Percentiles rank a stretch among this genome's conserved stretches.
These are phyloP conservation scores for Gryganskiella cystojenkinii DNA, from an alignment of 192 early-diverging fungal genomes.

Conservation along the genomic window DNA sequence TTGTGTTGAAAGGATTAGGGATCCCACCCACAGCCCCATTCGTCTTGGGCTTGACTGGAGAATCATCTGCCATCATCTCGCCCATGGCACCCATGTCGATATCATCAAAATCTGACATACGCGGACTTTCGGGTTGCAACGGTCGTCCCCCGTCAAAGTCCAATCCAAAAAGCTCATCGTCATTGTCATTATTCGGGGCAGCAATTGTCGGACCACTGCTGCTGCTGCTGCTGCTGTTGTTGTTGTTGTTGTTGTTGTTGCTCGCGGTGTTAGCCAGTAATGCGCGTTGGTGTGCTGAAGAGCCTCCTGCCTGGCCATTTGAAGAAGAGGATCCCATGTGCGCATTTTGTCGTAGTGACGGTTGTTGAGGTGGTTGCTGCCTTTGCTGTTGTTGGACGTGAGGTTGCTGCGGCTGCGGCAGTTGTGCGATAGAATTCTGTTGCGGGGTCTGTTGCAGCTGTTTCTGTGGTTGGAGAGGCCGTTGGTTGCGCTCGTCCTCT, in stretches of 20 bases:
- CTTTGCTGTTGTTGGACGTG: no score
- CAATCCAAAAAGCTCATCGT: slow-evolving; percentile 29
- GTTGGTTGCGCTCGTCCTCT: slow-evolving; percentile 3
- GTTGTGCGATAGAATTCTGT: background rate
- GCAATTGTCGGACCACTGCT: background rate
- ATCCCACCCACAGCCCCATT: background rate
- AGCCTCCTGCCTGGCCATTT: no score
- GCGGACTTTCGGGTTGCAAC: slow-evolving; percentile 40
- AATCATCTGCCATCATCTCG: slow-evolving; percentile 30
- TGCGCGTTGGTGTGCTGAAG: no score
- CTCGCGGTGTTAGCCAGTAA: no score
- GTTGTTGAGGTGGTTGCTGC: no score
- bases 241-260: background rate
- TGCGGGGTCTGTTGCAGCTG: slow-evolving; percentile 4
- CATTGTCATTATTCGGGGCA: background rate
- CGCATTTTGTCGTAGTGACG: no score
- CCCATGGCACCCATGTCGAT: slow-evolving; percentile 17
- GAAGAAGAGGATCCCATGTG: no score
- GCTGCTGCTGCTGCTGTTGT: slow-evolving; percentile 5
- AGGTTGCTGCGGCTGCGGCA: slow-evolving; percentile 7
- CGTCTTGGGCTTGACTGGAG: slow-evolving; percentile 15
- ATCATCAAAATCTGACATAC: slow-evolving; percentile 35
- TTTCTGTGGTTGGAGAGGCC: background rate
- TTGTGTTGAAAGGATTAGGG: background rate
- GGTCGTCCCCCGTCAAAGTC: slow-evolving; percentile 28